Evolutionary conservation across 208 protist species (phyloP).

Genomic region (Leishmania braziliensis): DNA sequence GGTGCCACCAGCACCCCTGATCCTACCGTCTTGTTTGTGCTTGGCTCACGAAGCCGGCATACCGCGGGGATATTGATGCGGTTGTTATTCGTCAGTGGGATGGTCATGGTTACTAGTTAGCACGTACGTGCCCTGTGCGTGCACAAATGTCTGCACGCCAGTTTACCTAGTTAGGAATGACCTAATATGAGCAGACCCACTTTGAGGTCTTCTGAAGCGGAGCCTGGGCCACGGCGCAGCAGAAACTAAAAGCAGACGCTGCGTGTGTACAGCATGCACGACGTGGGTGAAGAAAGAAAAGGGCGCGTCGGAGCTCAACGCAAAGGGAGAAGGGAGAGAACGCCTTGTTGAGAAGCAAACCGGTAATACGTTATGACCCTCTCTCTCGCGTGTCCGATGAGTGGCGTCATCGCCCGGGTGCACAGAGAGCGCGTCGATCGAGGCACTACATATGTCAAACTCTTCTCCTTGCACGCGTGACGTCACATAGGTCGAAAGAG

Average conservation of each 20-base stretch:
- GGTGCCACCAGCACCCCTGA: conserved; percentile 75
- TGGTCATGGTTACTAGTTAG: conserved; percentile 31
- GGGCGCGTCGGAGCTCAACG: background rate
- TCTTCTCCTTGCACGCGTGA: background rate
- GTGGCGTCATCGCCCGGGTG: background rate
- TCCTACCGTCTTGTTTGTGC: conserved; percentile 46
- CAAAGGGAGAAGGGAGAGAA: background rate
- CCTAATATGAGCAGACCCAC: background rate
- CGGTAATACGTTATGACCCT: background rate
- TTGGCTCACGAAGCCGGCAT: conserved; percentile 63
- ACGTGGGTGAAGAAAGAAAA: background rate
- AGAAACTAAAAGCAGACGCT: background rate
- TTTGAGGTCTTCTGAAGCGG: background rate
- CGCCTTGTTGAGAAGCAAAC: background rate
- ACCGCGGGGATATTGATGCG: conserved; percentile 88
- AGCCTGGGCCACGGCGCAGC: background rate
- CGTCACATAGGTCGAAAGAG: background rate
- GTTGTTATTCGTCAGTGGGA: conserved; percentile 63
- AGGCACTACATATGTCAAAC: background rate
- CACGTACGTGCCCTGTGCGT: background rate
- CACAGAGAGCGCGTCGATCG: background rate
- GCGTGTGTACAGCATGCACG: background rate
- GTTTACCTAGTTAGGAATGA: background rate
- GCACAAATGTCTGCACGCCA: background rate
- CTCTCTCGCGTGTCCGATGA: background rate